Evolutionary conservation across 192 early-diverging fungal genomes (phyloP).

Genomic region (Glomus cerebriforme): DNA sequence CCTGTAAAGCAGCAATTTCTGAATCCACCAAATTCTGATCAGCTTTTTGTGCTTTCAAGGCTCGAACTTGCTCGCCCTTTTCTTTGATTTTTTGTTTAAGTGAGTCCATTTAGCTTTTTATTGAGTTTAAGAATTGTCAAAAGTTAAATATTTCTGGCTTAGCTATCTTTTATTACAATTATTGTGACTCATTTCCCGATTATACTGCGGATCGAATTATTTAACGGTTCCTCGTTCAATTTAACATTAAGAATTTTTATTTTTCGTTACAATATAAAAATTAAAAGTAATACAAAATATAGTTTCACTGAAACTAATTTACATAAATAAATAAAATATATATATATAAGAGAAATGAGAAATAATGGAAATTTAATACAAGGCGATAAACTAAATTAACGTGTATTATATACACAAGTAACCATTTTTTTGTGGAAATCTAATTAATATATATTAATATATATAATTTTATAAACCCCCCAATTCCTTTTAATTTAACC

Average conservation of each 20-base stretch:
- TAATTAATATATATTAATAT: background rate
- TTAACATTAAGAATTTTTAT: background rate
- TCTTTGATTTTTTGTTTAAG: slow-evolving; percentile 48
- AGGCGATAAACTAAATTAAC: background rate
- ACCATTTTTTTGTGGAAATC: background rate
- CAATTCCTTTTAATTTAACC: background rate
- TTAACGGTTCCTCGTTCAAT: background rate
- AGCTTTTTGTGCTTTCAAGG: slow-evolving; percentile 63
- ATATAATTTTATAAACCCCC: background rate
- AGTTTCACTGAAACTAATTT: background rate
- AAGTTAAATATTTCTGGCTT: background rate
- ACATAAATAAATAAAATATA: background rate
- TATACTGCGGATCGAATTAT: background rate
- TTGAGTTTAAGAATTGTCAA: background rate
- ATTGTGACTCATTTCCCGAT: background rate
- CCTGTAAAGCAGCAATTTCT: slow-evolving; percentile 58
- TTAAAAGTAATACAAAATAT: background rate
- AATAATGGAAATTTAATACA: background rate
- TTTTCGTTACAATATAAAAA: background rate
- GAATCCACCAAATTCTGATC: slow-evolving; percentile 57
- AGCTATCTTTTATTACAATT: background rate
- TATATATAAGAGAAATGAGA: background rate
- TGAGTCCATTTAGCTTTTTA: slow-evolving; percentile 11
- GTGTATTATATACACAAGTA: background rate
- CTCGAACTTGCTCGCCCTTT: slow-evolving; percentile 60